Conservation (phyloP, 2,329 filamentous ascomycete species). For the Ophiognomonia clavigignenti-juglandacearum region DNA sequence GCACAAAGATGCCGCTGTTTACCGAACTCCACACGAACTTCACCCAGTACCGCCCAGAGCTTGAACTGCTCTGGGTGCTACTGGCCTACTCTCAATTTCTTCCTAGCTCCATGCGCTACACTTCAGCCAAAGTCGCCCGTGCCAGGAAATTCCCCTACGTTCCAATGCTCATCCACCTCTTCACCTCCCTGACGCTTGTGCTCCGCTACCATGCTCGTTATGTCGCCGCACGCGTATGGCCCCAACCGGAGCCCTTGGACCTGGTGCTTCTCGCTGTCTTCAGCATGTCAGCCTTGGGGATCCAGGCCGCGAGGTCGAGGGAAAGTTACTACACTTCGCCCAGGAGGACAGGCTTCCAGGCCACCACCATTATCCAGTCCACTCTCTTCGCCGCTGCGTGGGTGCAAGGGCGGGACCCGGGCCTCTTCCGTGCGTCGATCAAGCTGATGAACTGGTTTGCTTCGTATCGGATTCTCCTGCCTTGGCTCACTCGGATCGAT, state of each 20-base stretch:
- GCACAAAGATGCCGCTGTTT: background rate
- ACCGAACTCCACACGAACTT: background rate
- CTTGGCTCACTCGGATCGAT: background rate
- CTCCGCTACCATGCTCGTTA: conserved; percentile 10
- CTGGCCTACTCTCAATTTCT: conserved; percentile 6
- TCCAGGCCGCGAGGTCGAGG: background rate
- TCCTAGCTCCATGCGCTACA: background rate
- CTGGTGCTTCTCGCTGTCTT: conserved; percentile 4
- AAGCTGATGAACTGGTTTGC: conserved; percentile 13
- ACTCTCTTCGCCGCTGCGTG: conserved; percentile 6
- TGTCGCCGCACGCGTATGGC: conserved; percentile 5
- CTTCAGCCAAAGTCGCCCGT: conserved; percentile 4
- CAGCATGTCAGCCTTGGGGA: conserved; percentile 3
- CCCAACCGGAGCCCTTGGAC: conserved; percentile 3
- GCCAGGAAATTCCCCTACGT: conserved; percentile 1
- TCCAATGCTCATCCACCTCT: conserved; percentile 1
- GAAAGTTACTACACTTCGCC: background rate
- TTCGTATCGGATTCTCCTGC: background rate
- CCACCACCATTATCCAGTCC: background rate
- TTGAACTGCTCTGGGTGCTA: conserved; percentile 8
- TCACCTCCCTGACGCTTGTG: background rate
- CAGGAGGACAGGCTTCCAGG: conserved; percentile 5
- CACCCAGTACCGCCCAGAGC: conserved; percentile 7
- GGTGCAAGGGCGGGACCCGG: background rate
- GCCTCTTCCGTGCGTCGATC: conserved; percentile 6